A percentile compares a stretch with the other conserved stretches of the same genome.
These are phyloP conservation scores for Actinomortierella wolfii DNA, from an alignment of 371 early-diverging fungal species.

Conservation along the genomic window DNA sequence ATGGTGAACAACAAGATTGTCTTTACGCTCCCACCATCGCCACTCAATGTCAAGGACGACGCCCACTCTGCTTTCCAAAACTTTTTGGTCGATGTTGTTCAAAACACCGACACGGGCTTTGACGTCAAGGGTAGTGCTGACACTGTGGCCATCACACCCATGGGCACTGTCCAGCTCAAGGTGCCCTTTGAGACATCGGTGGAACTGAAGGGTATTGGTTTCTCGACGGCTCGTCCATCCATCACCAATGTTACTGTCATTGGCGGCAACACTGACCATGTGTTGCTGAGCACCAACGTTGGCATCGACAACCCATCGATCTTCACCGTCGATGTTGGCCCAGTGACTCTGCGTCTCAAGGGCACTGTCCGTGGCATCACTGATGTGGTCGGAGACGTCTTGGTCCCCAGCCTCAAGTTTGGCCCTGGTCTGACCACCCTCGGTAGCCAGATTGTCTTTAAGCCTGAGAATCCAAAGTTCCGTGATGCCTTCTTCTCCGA, in stretches of 20 bases:
- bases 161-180: constrained; percentile 53
- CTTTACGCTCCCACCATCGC: constrained; percentile 39
- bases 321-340: constrained; percentile 54
- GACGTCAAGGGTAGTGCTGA: constrained; percentile 52
- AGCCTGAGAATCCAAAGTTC: constrained; percentile 47
- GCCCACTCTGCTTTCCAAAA: constrained; percentile 51
- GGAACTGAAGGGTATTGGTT: constrained; percentile 55
- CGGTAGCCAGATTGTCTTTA: constrained; percentile 48
- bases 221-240: constrained; percentile 50
- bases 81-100: constrained; percentile 49
- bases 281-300: constrained; percentile 50
- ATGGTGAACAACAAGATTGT: constrained; percentile 48
- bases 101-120: constrained; percentile 49
- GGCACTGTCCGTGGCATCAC: constrained; percentile 48
- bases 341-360: constrained; percentile 53
- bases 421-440: constrained; percentile 50
- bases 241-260: constrained; percentile 52
- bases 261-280: constrained; percentile 48
- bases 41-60: constrained; percentile 46
- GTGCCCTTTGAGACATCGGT: constrained; percentile 55
- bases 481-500: constrained; percentile 52
- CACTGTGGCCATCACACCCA: constrained; percentile 51
- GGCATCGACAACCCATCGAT: constrained; percentile 59
- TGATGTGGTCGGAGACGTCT: constrained; percentile 41
- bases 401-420: constrained; percentile 49